Evolutionary conservation across 345 rosid species (phyloP).

Genomic region (Brassica incana): DNA sequence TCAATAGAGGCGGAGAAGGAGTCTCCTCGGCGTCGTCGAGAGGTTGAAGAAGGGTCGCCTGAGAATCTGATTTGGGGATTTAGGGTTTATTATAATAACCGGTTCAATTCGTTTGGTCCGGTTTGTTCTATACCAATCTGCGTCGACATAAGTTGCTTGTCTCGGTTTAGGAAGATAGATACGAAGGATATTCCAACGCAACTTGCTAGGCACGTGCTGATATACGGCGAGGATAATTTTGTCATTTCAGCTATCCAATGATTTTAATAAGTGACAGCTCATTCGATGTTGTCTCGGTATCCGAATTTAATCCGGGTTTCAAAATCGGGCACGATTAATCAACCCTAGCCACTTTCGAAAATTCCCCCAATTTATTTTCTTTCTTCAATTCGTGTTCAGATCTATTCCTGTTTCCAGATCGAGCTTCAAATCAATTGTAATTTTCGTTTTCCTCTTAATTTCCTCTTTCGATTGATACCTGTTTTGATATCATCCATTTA

Average conservation of each 20-base stretch:
- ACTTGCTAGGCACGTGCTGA: constrained; percentile 35
- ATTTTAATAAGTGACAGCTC: not conserved
- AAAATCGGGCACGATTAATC: constrained; percentile 30
- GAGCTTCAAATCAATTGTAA: constrained; percentile 35
- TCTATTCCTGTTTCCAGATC: constrained; percentile 27
- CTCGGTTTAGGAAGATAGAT: constrained; percentile 28
- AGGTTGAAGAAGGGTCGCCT: constrained; percentile 27
- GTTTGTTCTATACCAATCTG: constrained; percentile 10
- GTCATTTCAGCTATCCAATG: constrained; percentile 3
- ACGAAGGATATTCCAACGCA: constrained; percentile 32
- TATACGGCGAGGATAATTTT: constrained; percentile 21
- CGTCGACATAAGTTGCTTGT: not conserved
- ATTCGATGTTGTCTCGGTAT: constrained; percentile 39
- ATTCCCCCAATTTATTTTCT: constrained; percentile 26
- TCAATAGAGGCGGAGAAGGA: not conserved
- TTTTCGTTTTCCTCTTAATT: constrained; percentile 19
- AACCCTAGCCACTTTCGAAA: constrained; percentile 40
- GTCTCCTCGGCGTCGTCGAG: not conserved
- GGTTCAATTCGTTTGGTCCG: constrained; percentile 6
- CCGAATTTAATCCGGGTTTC: constrained; percentile 42
- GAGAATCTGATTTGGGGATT: constrained; percentile 24
- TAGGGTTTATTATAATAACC: constrained; percentile 31
- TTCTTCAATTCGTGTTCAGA: constrained; percentile 28
- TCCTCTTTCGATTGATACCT: constrained; percentile 32
- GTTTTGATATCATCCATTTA: constrained; percentile 21